Conservation (phyloP, 1,139 yeast species). For the Eremothecium coryli region DNA sequence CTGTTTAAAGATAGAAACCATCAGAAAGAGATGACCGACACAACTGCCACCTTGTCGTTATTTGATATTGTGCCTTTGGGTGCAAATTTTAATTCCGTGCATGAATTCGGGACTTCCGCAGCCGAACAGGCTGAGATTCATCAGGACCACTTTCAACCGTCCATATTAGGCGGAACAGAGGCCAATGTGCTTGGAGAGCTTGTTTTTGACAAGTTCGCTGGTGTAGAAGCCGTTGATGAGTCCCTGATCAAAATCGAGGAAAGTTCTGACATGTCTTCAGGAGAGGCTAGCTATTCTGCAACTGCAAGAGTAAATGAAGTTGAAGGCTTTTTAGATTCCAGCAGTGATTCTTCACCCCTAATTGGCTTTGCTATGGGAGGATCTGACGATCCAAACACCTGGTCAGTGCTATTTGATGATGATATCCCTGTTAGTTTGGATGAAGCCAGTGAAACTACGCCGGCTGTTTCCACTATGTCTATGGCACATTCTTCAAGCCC, state of each 20-base stretch:
- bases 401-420: conserved; percentile 57
- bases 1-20: too few species aligned
- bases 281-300: conserved; percentile 39
- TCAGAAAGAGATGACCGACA: too few species aligned
- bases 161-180: background rate
- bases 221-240: conserved; percentile 5
- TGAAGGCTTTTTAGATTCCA: conserved; percentile 47
- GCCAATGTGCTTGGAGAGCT: conserved; percentile 35
- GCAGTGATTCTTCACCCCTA: conserved; percentile 52
- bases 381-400: conserved; percentile 42
- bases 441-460: conserved; percentile 17
- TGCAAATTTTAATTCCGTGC: too few species aligned
- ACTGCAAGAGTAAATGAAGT: too few species aligned
- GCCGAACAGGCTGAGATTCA: background rate
- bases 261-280: conserved; percentile 8
- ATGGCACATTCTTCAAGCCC: too few species aligned
- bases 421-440: conserved; percentile 30
- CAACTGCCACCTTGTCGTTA: too few species aligned
- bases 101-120: too few species aligned
- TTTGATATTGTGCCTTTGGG: too few species aligned
- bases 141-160: background rate
- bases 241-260: conserved; percentile 6
- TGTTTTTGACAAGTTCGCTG: conserved; percentile 33
- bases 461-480: background rate
- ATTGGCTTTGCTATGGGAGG: conserved; percentile 42